Percentiles rank a stretch among this genome's conserved stretches.
phyloP scores from a whole-genome alignment of 345 rosid genomes.

The Brassica carinata region DNA sequence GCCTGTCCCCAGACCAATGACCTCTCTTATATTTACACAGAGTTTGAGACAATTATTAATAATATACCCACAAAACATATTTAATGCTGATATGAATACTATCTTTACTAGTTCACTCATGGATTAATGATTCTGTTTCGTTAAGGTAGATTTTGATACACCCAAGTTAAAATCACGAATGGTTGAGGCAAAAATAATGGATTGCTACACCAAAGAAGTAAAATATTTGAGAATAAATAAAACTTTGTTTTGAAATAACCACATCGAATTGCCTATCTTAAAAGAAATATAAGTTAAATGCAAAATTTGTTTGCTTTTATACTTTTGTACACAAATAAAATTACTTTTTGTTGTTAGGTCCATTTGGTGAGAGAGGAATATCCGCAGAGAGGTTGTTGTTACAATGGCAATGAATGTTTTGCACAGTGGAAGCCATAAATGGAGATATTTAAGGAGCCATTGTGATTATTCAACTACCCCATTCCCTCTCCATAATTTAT shows the following conservation, averaged over 20 bases:
- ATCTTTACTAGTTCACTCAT: conserved; percentile 16
- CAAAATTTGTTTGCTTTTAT: neutral
- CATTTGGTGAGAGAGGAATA: conserved; percentile 20
- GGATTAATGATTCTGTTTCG: conserved; percentile 16
- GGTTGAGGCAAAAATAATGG: conserved; percentile 7
- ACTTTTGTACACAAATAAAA: neutral
- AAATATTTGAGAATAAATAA: neutral
- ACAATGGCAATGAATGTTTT: conserved; percentile 38
- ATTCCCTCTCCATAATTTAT: neutral
- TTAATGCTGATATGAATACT: conserved; percentile 9
- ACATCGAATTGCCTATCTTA: neutral
- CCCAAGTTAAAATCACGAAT: neutral
- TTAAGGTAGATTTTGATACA: conserved; percentile 14
- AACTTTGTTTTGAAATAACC: neutral
- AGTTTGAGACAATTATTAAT: neutral
- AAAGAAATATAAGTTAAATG: neutral
- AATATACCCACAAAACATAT: neutral
- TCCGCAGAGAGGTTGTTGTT: conserved; percentile 26
- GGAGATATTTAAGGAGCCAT: conserved; percentile 41
- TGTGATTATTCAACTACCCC: conserved; percentile 32
- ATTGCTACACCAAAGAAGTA: neutral
- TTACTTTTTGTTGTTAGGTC: neutral
- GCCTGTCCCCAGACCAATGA: conserved; percentile 43
- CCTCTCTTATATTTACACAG: conserved; percentile 25
- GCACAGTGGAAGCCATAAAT: conserved; percentile 40